These are phyloP conservation scores for Euphorbia lathyris DNA, from an alignment of 345 rosid genomes.

Conservation along the genomic window DNA sequence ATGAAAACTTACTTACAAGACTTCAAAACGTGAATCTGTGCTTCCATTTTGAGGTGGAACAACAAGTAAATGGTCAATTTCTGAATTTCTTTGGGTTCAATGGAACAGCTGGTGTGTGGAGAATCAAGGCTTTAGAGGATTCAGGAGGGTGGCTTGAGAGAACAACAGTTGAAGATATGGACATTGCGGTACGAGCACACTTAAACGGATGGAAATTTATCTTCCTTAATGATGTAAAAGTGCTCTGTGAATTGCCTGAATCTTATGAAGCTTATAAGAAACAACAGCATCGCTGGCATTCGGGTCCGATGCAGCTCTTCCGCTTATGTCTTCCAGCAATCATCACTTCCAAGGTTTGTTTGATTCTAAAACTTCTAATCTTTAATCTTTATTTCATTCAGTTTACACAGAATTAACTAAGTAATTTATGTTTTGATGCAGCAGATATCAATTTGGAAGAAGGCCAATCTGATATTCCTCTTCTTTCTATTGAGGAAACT, in stretches of 20 bases:
- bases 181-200: constrained; percentile 87
- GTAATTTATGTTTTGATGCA: constrained; percentile 31
- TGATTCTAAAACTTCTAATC: neutral
- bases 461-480: constrained; percentile 72
- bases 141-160: constrained; percentile 95
- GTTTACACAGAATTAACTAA: neutral
- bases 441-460: constrained; percentile 71
- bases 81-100: constrained; percentile 91
- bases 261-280: constrained; percentile 88
- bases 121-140: constrained; percentile 76
- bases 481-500: constrained; percentile 89
- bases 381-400: neutral
- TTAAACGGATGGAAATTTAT: constrained; percentile 83
- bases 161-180: constrained; percentile 94
- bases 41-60: constrained; percentile 95
- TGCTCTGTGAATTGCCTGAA: constrained; percentile 76
- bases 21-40: constrained; percentile 84
- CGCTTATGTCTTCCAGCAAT: constrained; percentile 77
- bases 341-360: constrained; percentile 60
- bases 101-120: constrained; percentile 93
- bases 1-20: constrained; percentile 84
- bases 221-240: constrained; percentile 74
- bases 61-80: constrained; percentile 74
- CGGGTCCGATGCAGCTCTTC: constrained; percentile 93
- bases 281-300: constrained; percentile 93